These are phyloP conservation scores for Wickerhamomyces xylosicus DNA, from an alignment of 805 yeast species.

Conservation along the genomic window DNA sequence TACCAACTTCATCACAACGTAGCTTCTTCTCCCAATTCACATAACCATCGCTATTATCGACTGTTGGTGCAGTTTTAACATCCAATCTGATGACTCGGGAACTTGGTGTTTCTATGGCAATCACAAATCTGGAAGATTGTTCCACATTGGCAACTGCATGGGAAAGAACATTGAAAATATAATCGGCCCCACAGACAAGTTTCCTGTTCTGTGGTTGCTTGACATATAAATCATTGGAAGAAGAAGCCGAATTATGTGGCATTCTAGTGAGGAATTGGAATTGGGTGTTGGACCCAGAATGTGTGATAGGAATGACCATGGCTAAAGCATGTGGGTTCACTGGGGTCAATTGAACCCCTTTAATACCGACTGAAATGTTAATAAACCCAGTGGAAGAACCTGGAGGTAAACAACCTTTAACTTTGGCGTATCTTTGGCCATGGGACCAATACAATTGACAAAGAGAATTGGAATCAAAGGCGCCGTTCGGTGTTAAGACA, in stretches of 20 bases:
- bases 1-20: conserved; percentile 61
- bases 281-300: conserved; percentile 52
- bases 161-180: conserved; percentile 46
- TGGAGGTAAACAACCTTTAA: conserved; percentile 76
- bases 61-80: conserved; percentile 36
- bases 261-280: conserved; percentile 62
- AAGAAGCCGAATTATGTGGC: conserved; percentile 60
- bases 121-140: conserved; percentile 30
- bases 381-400: conserved; percentile 60
- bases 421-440: conserved; percentile 53
- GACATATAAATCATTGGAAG: conserved; percentile 63
- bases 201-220: conserved; percentile 73
- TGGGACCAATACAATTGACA: conserved; percentile 74
- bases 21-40: conserved; percentile 46
- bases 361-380: conserved; percentile 61
- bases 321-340: conserved; percentile 60
- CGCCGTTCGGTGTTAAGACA: conserved; percentile 33
- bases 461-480: conserved; percentile 38
- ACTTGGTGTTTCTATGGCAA: conserved; percentile 76
- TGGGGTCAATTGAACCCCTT: conserved; percentile 46
- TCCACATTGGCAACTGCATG: conserved; percentile 7
- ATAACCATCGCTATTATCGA: conserved; percentile 13
- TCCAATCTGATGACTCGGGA: conserved; percentile 62
- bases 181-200: conserved; percentile 45
- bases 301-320: conserved; percentile 65